Base-by-base conservation (phyloP, 805 yeast genomes). In the Candida piceae region DNA sequence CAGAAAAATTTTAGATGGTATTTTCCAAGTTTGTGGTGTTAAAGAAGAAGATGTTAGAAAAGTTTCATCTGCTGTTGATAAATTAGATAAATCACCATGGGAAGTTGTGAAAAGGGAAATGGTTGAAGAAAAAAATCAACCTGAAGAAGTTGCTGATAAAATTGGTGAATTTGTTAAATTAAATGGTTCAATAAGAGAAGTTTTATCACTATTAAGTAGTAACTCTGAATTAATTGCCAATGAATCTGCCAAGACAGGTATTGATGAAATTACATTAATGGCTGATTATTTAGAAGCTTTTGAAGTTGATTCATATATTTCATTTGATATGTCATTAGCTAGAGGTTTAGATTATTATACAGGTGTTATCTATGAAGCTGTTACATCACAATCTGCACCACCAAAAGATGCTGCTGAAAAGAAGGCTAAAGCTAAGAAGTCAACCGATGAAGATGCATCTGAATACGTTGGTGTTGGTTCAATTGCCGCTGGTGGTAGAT, bases 381-480 rank as follows among this genome's bases (percentile, higher is more conserved):
- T 93, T 32, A 93, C 97, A 12, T 72, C 81, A 13, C 96, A 88
- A 32, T 85, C 96, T 31, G 97, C 97, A n/a, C 96, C 98, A 16
- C 97, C 97, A 38, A 64, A 66, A 29, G 79, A 81, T 57, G 93
- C 93, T 7, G 69, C 68, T 25, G 88, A 76, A 60, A 67, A 79
- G 60, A 81, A 77, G 58, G 69, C 63, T 15, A 65, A 64, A 50
- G 55, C 58, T 16, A 55, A 46, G 37, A 50, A 40, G 62, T 55
- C 44, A 28, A 84, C 74, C 13, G 90, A 76, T 35, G 96, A 87
- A 48, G 97, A 93, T 62, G 96, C 96, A 39, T 84, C 95, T 36
- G 97, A 86, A 46, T 87, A 84, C 52, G 97, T 93, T 37, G 98
- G 98, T 51, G 96, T 90, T 29, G 98, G 98, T 24, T 93, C 98